Evolutionary conservation across 352 stramenopile genomes (phyloP).

Genomic region (Elongisporangium prolatum): DNA sequence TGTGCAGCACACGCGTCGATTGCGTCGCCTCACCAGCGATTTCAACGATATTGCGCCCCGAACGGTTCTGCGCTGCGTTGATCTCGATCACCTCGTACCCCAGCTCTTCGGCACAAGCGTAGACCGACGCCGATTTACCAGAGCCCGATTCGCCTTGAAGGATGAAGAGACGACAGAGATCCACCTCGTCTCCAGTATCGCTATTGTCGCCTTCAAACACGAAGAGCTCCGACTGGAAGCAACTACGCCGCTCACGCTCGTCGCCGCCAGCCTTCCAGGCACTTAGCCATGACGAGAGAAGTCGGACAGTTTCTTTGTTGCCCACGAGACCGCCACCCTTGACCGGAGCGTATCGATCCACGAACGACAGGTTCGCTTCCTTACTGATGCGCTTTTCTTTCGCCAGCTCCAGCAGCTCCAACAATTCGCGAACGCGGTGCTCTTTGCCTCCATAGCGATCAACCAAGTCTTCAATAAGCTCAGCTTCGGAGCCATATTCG

Average conservation of each 20-base stretch:
- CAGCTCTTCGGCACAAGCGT: constrained; percentile 73
- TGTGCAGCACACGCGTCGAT: constrained; percentile 68
- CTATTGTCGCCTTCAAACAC: constrained; percentile 58
- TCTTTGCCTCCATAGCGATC: constrained; percentile 47
- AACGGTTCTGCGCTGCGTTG: constrained; percentile 72
- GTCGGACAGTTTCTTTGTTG: constrained; percentile 55
- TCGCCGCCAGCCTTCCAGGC: constrained; percentile 65
- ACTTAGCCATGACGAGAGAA: constrained; percentile 64
- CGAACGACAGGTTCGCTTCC: constrained; percentile 50
- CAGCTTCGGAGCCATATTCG: constrained; percentile 19
- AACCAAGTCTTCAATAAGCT: constrained; percentile 49
- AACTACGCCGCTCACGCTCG: constrained; percentile 33
- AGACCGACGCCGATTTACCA: constrained; percentile 77
- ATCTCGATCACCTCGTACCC: constrained; percentile 85
- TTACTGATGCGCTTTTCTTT: constrained; percentile 39
- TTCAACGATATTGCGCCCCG: constrained; percentile 62
- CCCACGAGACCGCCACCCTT: constrained; percentile 56
- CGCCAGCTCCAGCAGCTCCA: constrained; percentile 37
- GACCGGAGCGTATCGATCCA: constrained; percentile 63
- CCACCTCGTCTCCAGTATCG: constrained; percentile 49
- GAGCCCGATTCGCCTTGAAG: constrained; percentile 64
- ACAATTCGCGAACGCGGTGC: constrained; percentile 47
- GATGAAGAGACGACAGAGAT: constrained; percentile 67
- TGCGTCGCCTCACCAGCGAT: constrained; percentile 82
- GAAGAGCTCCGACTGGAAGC: constrained; percentile 60